Evolutionary conservation across 345 rosid genomes (phyloP), one percentile per base, ranked within the genome.

Genomic region (Atalantia buxifolia): DNA sequence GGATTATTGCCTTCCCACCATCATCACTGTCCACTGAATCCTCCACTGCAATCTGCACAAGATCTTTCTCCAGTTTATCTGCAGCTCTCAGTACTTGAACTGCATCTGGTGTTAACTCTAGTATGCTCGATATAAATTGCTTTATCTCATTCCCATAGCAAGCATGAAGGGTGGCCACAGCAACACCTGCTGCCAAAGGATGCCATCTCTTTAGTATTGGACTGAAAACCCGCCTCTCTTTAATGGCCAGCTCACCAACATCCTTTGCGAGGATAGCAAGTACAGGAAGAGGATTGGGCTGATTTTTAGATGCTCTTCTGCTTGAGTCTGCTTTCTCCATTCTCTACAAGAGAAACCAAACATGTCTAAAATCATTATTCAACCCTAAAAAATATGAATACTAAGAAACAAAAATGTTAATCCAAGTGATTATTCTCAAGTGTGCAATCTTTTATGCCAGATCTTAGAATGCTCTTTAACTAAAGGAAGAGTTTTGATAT

Each of bases 291-390:
- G 97, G 89, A 78, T 94, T 94, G 22, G 84, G 85, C 81, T 91
- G 94, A 82, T 87, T 88, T 87, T 83, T 94, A 30, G 97, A 86
- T 71, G 99, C 95, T 84, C 98, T 90, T 86, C 99, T 88, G 87
- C 97, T 96, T 4, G 98, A 91, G 83, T 96, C 99, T 66, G 97
- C 98, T 80, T 91, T 90, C 92, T 96, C 99, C 99, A 96, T 96
- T 83, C 88, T 90, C 99, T 96, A 79, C 55, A 81, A 21, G 45
- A 61, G n/a, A 74, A 79, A 68, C 64, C 0, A 45, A 66, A 63
- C 38, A 69, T 14, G 74, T 53, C 38, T 66, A 79, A 76, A 82
- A 22, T 63, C 64, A 76, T 27, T 16, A 73, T 55, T 69, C 56
- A 30, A 72, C 5, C 30, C 61, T 30, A 66, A 69, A 42, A 60